Base-by-base conservation (phyloP, 2,329 filamentous ascomycete species). In the Penicillium verrucosum region DNA sequence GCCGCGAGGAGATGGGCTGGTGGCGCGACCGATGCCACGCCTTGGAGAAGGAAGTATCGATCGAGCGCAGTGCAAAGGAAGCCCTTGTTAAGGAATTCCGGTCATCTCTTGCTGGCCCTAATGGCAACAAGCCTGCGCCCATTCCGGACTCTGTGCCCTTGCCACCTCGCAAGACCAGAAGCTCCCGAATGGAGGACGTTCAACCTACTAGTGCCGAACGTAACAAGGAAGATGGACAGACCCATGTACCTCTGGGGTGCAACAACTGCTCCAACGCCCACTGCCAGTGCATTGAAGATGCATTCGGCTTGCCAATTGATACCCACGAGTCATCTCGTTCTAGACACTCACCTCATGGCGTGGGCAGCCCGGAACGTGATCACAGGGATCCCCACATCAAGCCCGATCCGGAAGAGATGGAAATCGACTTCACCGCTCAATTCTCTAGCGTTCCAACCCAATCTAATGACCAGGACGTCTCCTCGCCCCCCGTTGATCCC, bases 361-460 rank as follows among this genome's bases (percentile, higher is more conserved):
- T 66, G 14, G 67, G 65, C 25, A 68, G 60, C 36, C 61, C 76
- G 2, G 89, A 89, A 70, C 81, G 83, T 34, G 79, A 79, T 41
- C 81, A 81, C 21, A 72, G 80, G 3, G 78, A 82, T 54, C 71
- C 74, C 14, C 72, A 77, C 50, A 76, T 79, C 53, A 79, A 79
- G 59, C 63, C 73, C 4, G 77, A 80, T 32, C 73, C 76, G 2
- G 75, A 76, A 53, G 76, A 80, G 52, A 81, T 85, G 61, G 89
- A 92, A 74, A 87, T 87, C 44, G 89, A 92, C 70, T 92, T 92
- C 64, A 91, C 89, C 6, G 75, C 82, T 59, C 81, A 85, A 63
- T 89, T 89, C 77, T 82, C 54, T 77, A 79, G 68, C 70, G 77
- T 64, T 49, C 70, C 59, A 27, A 53, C 57, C 49, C 64, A 70